These are phyloP conservation scores for Paramecium primaurelia DNA, from an alignment of 73 alveolate species.

Conservation along the genomic window DNA sequence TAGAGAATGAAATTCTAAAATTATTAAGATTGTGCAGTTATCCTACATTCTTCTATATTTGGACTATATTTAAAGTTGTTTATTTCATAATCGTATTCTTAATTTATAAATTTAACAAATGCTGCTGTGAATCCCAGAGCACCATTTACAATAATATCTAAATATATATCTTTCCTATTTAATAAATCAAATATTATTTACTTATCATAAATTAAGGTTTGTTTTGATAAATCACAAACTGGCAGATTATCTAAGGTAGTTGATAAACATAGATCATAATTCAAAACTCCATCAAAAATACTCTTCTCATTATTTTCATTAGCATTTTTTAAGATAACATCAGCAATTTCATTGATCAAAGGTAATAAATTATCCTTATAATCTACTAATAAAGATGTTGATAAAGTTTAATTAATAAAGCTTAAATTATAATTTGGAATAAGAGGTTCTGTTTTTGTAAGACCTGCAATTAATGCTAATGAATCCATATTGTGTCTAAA, in stretches of 20 bases:
- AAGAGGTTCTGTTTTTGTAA: not conserved
- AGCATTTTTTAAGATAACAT: not conserved
- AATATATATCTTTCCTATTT: not conserved
- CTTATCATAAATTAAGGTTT: not conserved
- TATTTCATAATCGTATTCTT: not conserved
- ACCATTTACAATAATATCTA: not conserved
- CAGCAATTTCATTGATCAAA: not conserved
- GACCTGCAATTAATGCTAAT: not conserved
- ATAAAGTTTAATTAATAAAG: not conserved
- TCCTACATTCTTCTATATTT: not conserved
- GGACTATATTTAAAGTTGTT: not conserved
- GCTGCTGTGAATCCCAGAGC: slow-evolving; percentile 14
- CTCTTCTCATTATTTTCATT: not conserved
- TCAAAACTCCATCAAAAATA: not conserved
- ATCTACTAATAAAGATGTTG: not conserved
- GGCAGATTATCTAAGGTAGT: not conserved
- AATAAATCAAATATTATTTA: not conserved
- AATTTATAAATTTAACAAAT: not conserved
- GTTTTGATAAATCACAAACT: not conserved
- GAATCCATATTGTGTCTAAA: slow-evolving; percentile 23
- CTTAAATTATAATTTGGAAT: not conserved
- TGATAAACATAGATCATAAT: not conserved
- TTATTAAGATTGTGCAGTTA: not conserved
- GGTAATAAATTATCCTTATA: not conserved
- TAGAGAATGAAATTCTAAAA: not conserved